Base-by-base conservation (phyloP, 1,284 basidiomycete genomes). In the Ustilago tritici region DNA sequence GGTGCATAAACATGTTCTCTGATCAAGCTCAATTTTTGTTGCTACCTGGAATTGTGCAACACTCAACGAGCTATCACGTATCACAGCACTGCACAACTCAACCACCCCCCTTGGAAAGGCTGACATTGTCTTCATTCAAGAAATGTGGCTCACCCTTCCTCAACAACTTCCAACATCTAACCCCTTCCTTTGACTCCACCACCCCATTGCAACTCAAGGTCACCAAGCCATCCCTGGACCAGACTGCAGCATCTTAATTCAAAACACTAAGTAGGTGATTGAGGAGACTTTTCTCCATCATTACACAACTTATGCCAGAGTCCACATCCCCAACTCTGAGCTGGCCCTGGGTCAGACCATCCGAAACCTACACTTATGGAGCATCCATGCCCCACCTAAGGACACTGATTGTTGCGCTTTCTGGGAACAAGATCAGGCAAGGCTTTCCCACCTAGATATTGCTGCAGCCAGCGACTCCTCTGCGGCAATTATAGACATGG, bases 91-190 rank as follows among this genome's bases (percentile, higher is more conserved):
- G 1, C 53, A 54, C 14, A n/a, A 54, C 23, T 35, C 34, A 4
- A 38, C 53, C 17, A 32, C 34, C 6, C 15, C 34, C 15, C 34
- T 54, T 4, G 53, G 53, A 34, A 54, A 54, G 19, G 53, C 53
- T 0, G 32, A 54, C 14, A 38, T 54, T 12, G 35, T 54, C 32
- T 54, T 54, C 14, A 17, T 54, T 9, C 53, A 54, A 54, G 53
- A 54, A 35, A 54, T 54, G 53, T 35, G n/a, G 14, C 34, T 54
- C 4, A 3, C 53, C 6, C 5, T 35, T 7, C 53, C 15, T 5
- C 5, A 6, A 4, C 38, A 34, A 15, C 53, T 54, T 9, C 53
- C 53, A 19, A 14, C 40, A 5, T 15, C 12, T 14, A 15, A 41
- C 11, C 14, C 40, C 40, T 41, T 15, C 17, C 40, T 41, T 14